Conservation (phyloP, 495 filamentous ascomycete species). For the Halenospora varia region DNA sequence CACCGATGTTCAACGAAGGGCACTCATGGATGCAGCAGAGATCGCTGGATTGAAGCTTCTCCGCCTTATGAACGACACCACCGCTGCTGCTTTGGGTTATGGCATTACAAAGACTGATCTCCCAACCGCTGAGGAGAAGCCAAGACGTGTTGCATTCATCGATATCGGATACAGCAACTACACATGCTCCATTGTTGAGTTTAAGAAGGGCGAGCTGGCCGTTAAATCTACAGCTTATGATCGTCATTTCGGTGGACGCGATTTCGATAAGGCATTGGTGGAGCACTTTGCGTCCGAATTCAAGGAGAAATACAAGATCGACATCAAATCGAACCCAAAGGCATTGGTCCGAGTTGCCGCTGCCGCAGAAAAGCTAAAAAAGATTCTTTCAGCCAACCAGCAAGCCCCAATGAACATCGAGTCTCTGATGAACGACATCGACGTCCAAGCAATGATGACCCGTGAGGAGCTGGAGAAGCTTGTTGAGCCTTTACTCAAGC, state of each 20-base stretch:
- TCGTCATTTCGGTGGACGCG: slow-evolving; percentile 93
- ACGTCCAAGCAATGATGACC: slow-evolving; percentile 85
- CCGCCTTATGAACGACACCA: slow-evolving; percentile 96
- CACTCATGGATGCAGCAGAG: slow-evolving; percentile 87
- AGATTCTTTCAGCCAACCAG: slow-evolving; percentile 94
- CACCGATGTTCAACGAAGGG: slow-evolving; percentile 87
- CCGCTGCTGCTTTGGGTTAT: slow-evolving; percentile 91
- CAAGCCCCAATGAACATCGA: slow-evolving; percentile 95
- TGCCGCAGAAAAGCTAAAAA: slow-evolving; percentile 97
- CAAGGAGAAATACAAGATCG: slow-evolving; percentile 86
- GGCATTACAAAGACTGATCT: slow-evolving; percentile 97
- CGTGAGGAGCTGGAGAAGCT: slow-evolving; percentile 92
- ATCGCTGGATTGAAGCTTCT: slow-evolving; percentile 91
- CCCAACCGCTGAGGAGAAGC: slow-evolving; percentile 85
- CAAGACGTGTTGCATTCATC: slow-evolving; percentile 84
- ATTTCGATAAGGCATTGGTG: slow-evolving; percentile 92
- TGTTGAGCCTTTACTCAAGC: slow-evolving; percentile 77
- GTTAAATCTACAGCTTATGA: slow-evolving; percentile 93
- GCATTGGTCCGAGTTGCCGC: slow-evolving; percentile 80
- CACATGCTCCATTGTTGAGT: slow-evolving; percentile 90
- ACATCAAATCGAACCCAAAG: slow-evolving; percentile 85
- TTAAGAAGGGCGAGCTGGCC: slow-evolving; percentile 92
- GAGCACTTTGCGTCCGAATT: slow-evolving; percentile 96
- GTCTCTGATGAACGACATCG: slow-evolving; percentile 96
- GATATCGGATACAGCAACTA: slow-evolving; percentile 98